phyloP scores from a whole-genome alignment of 176 grass and related monocot genomes.

The Rhipidocladum racemiflorum region DNA sequence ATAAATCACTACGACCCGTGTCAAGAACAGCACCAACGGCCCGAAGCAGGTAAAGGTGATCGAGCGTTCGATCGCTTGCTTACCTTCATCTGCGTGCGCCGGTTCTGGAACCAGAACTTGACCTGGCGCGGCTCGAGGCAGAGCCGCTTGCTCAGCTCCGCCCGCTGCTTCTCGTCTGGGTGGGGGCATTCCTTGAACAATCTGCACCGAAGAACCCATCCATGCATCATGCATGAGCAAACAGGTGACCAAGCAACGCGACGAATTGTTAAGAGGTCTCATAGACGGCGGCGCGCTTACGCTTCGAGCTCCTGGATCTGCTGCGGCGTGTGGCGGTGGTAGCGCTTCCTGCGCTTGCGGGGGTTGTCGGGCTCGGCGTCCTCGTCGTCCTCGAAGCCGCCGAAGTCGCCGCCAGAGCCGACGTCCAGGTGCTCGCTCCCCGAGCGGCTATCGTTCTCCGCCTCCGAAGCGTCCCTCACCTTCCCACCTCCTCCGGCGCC shows the following conservation, averaged over 20 bases:
- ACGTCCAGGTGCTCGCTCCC: conserved; percentile 44
- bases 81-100: conserved; percentile 81
- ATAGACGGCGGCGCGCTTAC: conserved; percentile 23
- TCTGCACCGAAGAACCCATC: conserved; percentile 30
- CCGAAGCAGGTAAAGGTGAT: neutral
- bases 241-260: neutral
- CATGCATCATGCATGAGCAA: neutral
- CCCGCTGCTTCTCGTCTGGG: conserved; percentile 69
- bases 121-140: conserved; percentile 64
- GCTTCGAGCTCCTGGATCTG: conserved; percentile 88
- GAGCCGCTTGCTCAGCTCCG: conserved; percentile 57
- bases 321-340: conserved; percentile 77
- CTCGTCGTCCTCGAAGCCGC: conserved; percentile 2
- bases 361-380: conserved; percentile 39
- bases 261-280: neutral
- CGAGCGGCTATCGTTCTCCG: conserved; percentile 57
- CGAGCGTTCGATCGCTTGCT: neutral
- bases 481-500: neutral
- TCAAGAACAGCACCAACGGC: neutral
- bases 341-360: conserved; percentile 63
- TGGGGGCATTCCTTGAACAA: conserved; percentile 76
- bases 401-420: conserved; percentile 14
- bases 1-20: neutral
- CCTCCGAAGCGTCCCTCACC: conserved; percentile 10
- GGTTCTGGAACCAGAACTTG: conserved; percentile 99